Base-by-base conservation (phyloP, 768 basidiomycete genomes). In the Paxillus rubicundulus region DNA sequence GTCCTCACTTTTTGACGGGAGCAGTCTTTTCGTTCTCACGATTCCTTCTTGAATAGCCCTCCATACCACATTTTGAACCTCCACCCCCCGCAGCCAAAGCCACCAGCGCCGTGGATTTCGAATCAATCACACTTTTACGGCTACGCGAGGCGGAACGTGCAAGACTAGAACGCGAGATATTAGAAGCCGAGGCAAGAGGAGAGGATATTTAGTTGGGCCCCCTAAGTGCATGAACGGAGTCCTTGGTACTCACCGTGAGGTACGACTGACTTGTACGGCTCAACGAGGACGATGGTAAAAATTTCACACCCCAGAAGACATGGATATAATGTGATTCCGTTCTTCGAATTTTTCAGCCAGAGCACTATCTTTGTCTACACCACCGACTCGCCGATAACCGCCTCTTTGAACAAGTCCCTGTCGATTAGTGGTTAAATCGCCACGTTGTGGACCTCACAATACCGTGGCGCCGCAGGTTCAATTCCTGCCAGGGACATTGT, bases 71-170 rank as follows among this genome's bases (percentile, higher is more conserved):
- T 56, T 9, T 50, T 24, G 28, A 60, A 17, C 39, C 60, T 18
- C 49, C 53, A n/a, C 41, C 63, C 12, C 40, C 57, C 27, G 54
- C 64, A 16, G 38, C 60, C n/a, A 65, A 62, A 18, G 30, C 69
- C n/a, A 45, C 64, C 18, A 61, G 74, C 10, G 79, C 79, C 2
- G 58, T 92, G 44, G 87, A 92, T 64, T 93, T 86, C 50, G 91
- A 92, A 69, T 82, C 85, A 3, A 62, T 92, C 53, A 92, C 89
- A 1, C 74, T 93, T 33, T 79, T 92, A 77, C 81, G 90, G 5
- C 73, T 94, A 64, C 77, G 90, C 33, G 87, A 92, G 62, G 89
- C 90, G 0, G 91, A 92, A 66, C 77, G 86, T 36, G 86, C 84
- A 56, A 74, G 86, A 40, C 64, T 94, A 21, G 91, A 92, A 65